phyloP scores from a whole-genome alignment of 108 stramenopile species.

The Chaetoceros tenuissimus region DNA sequence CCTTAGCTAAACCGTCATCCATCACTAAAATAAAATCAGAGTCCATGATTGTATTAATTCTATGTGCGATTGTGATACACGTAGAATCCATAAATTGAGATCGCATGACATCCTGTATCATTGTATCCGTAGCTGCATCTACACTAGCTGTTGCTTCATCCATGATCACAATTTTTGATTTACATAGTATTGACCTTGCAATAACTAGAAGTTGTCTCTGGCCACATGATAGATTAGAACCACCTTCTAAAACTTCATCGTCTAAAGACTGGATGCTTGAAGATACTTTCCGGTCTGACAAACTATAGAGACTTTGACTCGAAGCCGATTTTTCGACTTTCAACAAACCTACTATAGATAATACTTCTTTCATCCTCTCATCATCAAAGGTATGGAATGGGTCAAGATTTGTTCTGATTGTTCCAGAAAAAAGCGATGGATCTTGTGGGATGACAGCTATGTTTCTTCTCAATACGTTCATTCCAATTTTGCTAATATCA shows the following conservation, averaged over 20 bases:
- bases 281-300: not conserved
- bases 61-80: constrained; percentile 87
- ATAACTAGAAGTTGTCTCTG: constrained; percentile 95
- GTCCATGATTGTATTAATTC: constrained; percentile 95
- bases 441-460: constrained; percentile 95
- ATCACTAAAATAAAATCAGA: constrained; percentile 89
- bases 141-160: constrained; percentile 91
- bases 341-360: constrained; percentile 56
- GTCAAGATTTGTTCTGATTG: constrained; percentile 88
- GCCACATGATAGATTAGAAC: constrained; percentile 88
- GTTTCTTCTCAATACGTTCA: constrained; percentile 61
- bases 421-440: constrained; percentile 89
- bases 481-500: constrained; percentile 61
- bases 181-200: constrained; percentile 82
- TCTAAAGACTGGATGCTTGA: constrained; percentile 44
- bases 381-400: constrained; percentile 70
- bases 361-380: constrained; percentile 48
- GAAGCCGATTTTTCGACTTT: constrained; percentile 10
- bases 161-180: constrained; percentile 73
- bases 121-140: constrained; percentile 85
- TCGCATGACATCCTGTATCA: constrained; percentile 80
- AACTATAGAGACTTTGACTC: constrained; percentile 16
- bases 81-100: constrained; percentile 63
- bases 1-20: constrained; percentile 78
- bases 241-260: constrained; percentile 76